Percentiles rank a stretch among this genome's conserved stretches.
These are phyloP conservation scores for Microstroma glucosiphilum DNA, from an alignment of 1,284 basidiomycete genomes.

Conservation along the genomic window DNA sequence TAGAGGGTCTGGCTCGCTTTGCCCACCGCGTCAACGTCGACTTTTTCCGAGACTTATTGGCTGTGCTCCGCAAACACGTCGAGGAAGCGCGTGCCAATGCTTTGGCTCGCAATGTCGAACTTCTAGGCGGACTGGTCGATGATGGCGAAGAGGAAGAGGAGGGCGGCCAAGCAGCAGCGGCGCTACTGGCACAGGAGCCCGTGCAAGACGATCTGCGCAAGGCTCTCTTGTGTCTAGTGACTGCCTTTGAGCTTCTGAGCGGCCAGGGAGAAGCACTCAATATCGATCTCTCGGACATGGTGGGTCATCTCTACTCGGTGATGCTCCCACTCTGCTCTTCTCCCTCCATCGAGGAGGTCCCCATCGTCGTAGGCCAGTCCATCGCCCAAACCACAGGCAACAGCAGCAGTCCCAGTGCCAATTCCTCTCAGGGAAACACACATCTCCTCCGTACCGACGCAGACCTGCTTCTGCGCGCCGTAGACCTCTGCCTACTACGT, in stretches of 20 bases:
- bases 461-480: constrained; percentile 76
- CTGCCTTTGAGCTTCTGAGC: constrained; percentile 88
- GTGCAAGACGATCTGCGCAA: constrained; percentile 56
- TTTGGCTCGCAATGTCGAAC: constrained; percentile 11
- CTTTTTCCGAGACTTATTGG: constrained; percentile 92
- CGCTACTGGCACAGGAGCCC: constrained; percentile 17
- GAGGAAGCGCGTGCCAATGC: constrained; percentile 48
- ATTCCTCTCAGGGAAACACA: background rate
- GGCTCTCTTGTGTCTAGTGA: constrained; percentile 76
- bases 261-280: constrained; percentile 98
- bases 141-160: constrained; percentile 16
- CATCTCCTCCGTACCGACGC: constrained; percentile 33
- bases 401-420: background rate
- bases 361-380: constrained; percentile 13
- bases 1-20: constrained; percentile 86
- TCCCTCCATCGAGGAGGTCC: constrained; percentile 54
- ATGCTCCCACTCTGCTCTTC: constrained; percentile 55
- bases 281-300: constrained; percentile 86
- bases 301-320: constrained; percentile 66
- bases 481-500: constrained; percentile 69
- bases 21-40: constrained; percentile 96
- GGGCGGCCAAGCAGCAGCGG: background rate
- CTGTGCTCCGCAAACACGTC: constrained; percentile 75
- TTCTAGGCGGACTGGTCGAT: constrained; percentile 8
- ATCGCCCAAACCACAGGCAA: background rate